Evolutionary conservation across 352 stramenopile species (phyloP).

Genomic region (Globisporangium nagaii): DNA sequence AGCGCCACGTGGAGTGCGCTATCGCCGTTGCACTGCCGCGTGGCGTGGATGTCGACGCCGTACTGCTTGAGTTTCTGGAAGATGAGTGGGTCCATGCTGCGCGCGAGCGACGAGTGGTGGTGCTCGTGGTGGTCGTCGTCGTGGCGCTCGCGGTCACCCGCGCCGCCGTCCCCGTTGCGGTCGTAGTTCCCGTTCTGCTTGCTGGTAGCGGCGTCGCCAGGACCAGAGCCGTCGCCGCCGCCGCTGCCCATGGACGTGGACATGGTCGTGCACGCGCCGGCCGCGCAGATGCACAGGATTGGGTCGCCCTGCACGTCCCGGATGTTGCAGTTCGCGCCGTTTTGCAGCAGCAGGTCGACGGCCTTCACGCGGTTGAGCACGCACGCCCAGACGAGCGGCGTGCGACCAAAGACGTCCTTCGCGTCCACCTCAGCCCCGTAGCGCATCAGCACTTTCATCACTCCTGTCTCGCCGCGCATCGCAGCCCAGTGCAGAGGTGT

Average conservation of each 20-base stretch:
- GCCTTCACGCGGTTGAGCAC: slow-evolving; percentile 61
- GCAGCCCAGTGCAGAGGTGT: slow-evolving; percentile 78
- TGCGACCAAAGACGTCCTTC: slow-evolving; percentile 63
- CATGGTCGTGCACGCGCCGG: slow-evolving; percentile 27
- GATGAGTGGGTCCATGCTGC: slow-evolving; percentile 43
- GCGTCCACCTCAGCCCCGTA: slow-evolving; percentile 56
- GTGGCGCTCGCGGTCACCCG: slow-evolving; percentile 19
- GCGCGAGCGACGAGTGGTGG: slow-evolving; percentile 18
- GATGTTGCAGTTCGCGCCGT: slow-evolving; percentile 52
- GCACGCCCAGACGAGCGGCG: slow-evolving; percentile 63
- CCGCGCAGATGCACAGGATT: slow-evolving; percentile 60
- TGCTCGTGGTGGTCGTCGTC: slow-evolving; percentile 15
- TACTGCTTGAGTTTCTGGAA: slow-evolving; percentile 45
- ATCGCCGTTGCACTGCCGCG: slow-evolving; percentile 55
- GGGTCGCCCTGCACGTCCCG: slow-evolving; percentile 58
- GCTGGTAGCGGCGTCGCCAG: not conserved
- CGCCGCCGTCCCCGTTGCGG: slow-evolving; percentile 14
- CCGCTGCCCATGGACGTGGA: slow-evolving; percentile 1
- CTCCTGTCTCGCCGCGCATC: slow-evolving; percentile 57
- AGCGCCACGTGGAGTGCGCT: slow-evolving; percentile 72
- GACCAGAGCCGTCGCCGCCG: not conserved
- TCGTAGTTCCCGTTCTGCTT: slow-evolving; percentile 11
- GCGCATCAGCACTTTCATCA: slow-evolving; percentile 54
- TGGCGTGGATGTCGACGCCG: slow-evolving; percentile 51
- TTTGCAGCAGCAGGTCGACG: slow-evolving; percentile 48